phyloP scores from a whole-genome alignment of 2,329 filamentous ascomycete species.

The Aulographum hederae region DNA sequence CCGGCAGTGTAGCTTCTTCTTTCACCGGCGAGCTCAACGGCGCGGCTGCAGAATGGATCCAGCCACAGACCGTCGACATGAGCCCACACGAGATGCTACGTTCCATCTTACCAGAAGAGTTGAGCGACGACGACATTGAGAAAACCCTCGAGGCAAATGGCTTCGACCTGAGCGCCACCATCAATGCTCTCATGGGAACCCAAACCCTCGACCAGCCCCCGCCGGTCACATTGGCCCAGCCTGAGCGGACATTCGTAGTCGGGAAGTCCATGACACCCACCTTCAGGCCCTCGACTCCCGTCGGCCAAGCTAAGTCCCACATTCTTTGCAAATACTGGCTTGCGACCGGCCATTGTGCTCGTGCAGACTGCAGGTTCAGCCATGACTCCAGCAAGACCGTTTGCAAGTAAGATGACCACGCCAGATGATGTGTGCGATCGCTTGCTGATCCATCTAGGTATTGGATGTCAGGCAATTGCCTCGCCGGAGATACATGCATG shows the following conservation, averaged over 20 bases:
- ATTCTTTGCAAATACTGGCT: slow-evolving; percentile 96
- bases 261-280: slow-evolving; percentile 74
- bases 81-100: slow-evolving; percentile 95
- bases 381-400: slow-evolving; percentile 91
- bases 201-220: slow-evolving; percentile 34
- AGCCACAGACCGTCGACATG: slow-evolving; percentile 64
- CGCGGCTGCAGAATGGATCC: slow-evolving; percentile 63
- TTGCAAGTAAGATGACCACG: slow-evolving; percentile 63
- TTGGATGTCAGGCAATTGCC: slow-evolving; percentile 88
- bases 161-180: slow-evolving; percentile 85
- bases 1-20: slow-evolving; percentile 62
- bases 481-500: slow-evolving; percentile 84
- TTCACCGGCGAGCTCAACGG: slow-evolving; percentile 52
- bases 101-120: slow-evolving; percentile 76
- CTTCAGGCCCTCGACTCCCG: slow-evolving; percentile 56
- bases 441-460: slow-evolving; percentile 41
- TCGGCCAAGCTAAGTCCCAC: slow-evolving; percentile 58
- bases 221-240: slow-evolving; percentile 29
- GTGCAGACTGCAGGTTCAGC: slow-evolving; percentile 91
- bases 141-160: slow-evolving; percentile 73
- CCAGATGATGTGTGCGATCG: slow-evolving; percentile 4
- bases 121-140: slow-evolving; percentile 88
- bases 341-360: slow-evolving; percentile 83
- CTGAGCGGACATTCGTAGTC: slow-evolving; percentile 52
- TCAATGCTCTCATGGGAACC: slow-evolving; percentile 71